These are phyloP conservation scores for Esteya vermicola DNA, from an alignment of 2,329 filamentous ascomycete genomes.

Conservation along the genomic window DNA sequence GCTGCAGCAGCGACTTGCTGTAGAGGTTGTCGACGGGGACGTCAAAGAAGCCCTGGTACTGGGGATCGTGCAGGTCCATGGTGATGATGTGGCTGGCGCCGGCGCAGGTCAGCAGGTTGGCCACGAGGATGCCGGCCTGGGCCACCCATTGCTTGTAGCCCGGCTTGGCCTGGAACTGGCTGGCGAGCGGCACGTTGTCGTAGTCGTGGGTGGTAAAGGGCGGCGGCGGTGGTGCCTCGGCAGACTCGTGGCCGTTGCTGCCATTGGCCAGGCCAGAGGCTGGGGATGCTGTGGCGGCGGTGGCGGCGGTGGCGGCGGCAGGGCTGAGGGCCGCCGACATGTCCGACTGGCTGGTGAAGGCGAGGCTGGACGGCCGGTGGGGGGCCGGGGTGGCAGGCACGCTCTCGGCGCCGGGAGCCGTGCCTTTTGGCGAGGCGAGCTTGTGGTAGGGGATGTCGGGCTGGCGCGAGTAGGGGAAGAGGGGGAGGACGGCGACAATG, in stretches of 20 bases:
- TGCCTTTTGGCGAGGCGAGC: slow-evolving; percentile 29
- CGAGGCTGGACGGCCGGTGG: slow-evolving; percentile 50
- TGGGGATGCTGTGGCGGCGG: slow-evolving; percentile 14
- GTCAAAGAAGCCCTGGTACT: slow-evolving; percentile 98
- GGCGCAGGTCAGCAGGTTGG: slow-evolving; percentile 86
- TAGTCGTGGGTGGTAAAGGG: slow-evolving; percentile 52
- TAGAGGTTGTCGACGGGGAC: slow-evolving; percentile 98
- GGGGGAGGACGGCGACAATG: slow-evolving; percentile 83
- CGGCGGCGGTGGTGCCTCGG: slow-evolving; percentile 25
- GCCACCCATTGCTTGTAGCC: slow-evolving; percentile 99
- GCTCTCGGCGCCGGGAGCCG: slow-evolving; percentile 86
- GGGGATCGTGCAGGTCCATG: slow-evolving; percentile 84
- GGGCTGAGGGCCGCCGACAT: slow-evolving; percentile 63
- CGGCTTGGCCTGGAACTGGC: slow-evolving; percentile 60
- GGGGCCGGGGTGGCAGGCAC: slow-evolving; percentile 75
- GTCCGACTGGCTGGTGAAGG: slow-evolving; percentile 54
- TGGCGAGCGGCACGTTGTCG: slow-evolving; percentile 40
- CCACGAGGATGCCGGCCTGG: slow-evolving; percentile 87
- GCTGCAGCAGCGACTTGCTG: slow-evolving; percentile 58
- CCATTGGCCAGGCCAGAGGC: slow-evolving; percentile 15
- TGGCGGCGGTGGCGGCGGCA: slow-evolving; percentile 28
- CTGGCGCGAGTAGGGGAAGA: slow-evolving; percentile 95
- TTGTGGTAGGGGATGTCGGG: slow-evolving; percentile 97
- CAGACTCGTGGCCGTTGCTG: slow-evolving; percentile 19
- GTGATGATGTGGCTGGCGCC: slow-evolving; percentile 96